These are phyloP conservation scores for Phyllostachys edulis DNA, from an alignment of 176 grass and related monocot species.

Conservation along the genomic window DNA sequence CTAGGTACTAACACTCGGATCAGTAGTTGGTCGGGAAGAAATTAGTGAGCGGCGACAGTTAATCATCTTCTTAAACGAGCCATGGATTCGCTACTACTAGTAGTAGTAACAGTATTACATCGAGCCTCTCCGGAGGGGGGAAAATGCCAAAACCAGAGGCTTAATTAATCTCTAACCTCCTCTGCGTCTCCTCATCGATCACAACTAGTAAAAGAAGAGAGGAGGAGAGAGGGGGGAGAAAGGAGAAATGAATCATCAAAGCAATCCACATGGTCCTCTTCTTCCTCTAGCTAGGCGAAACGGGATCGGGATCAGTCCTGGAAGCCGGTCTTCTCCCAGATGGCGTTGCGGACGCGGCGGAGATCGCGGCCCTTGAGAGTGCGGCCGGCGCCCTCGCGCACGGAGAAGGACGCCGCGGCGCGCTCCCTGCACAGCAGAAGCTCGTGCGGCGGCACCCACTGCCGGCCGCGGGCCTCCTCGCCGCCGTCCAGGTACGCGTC, in stretches of 20 bases:
- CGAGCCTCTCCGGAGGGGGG: conserved; percentile 25
- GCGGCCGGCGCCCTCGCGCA: conserved; percentile 81
- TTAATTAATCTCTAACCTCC: conserved; percentile 23
- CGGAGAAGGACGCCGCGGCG: conserved; percentile 66
- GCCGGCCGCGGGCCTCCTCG: not conserved
- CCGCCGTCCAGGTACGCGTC: conserved; percentile 31
- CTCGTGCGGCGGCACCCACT: conserved; percentile 89
- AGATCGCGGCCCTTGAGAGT: conserved; percentile 96
- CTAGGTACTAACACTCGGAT: not conserved
- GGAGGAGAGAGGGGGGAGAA: not conserved
- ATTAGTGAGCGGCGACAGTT: not conserved
- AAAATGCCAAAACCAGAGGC: conserved; percentile 62
- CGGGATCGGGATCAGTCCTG: conserved; percentile 52
- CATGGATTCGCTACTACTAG: conserved; percentile 13
- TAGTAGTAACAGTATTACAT: conserved; percentile 19
- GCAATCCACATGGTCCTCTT: not conserved
- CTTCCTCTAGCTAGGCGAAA: not conserved
- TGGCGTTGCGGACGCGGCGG: conserved; percentile 90
- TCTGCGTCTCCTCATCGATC: conserved; percentile 29
- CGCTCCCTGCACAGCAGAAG: conserved; percentile 67
- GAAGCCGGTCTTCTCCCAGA: conserved; percentile 97
- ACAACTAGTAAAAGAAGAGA: not conserved
- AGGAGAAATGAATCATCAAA: conserved; percentile 16
- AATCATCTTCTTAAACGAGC: conserved; percentile 15
- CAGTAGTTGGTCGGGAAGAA: not conserved